Evolutionary conservation across 2,329 filamentous ascomycete species (phyloP), one percentile per base, ranked within the genome.

Genomic region (Penicillium sp.): DNA sequence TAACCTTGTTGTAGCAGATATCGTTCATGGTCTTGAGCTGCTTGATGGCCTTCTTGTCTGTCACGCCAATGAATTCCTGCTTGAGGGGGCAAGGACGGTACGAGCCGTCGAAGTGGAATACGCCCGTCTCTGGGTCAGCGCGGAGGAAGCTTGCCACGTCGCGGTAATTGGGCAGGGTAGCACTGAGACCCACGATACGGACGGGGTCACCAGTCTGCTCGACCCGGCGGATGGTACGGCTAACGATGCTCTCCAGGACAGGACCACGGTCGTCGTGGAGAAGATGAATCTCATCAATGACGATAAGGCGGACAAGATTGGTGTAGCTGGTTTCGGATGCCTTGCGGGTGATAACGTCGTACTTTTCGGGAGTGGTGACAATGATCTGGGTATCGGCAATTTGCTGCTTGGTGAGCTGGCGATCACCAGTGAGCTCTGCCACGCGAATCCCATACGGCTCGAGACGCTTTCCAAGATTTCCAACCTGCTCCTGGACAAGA

Each of bases 11-110:
- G 76, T 99, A 99, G 59, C 92, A 97, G 56, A 99, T 93, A 69
- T 99, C 95, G 72, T 99, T 99, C 95, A 99, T 99, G 0, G 91
- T 96, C 83, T 98, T 97, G 56, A 99, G 82, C 76, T 99, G 95
- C 79, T 98, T 99, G 79, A 99, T 99, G 5, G 95, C 91, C 76
- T 98, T 98, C 80, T 95, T 96, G 68, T 99, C 95, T 0, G 94
- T 97, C 45, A 99, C 90, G 55, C 95, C 95, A 67, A 99, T 91
- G 72, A 98, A 99, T 75, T 99, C 96, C 74, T 99, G 95, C 69
- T 91, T 92, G 68, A 99, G 78, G 1, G 95, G 95, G 74, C 95
- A 99, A 62, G 95, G 96, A 68, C 95, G 86, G 81, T 88, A 99
- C 4, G 92, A 92, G 45, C 91, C 91, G 75, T 99, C 95, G 68